Evolutionary conservation across 176 grass and related monocot species (phyloP).

Genomic region (Triticum timopheevii): DNA sequence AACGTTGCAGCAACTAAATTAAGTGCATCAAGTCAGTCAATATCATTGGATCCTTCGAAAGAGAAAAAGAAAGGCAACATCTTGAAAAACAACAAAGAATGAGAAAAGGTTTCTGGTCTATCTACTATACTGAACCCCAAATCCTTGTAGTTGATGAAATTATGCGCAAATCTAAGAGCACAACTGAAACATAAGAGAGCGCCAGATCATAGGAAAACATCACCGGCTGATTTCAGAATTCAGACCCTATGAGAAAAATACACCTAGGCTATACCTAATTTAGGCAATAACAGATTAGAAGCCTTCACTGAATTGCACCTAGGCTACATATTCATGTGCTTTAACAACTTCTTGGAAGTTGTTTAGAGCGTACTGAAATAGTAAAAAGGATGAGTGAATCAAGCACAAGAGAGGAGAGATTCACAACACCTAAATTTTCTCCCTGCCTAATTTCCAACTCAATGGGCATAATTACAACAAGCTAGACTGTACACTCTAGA

Average conservation of each 20-base stretch:
- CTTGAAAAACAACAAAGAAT: neutral
- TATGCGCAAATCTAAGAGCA: no score
- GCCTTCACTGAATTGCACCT: neutral
- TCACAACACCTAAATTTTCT: neutral
- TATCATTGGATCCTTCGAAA: neutral
- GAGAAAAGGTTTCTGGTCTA: no score
- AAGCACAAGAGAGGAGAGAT: neutral
- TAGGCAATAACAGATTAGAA: neutral
- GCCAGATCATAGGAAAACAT: no score
- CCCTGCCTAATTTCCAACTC: neutral
- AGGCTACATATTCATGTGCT: neutral
- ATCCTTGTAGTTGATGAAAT: no score
- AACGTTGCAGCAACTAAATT: neutral
- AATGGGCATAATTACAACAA: neutral
- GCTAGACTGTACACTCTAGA: neutral
- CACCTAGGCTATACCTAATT: no score
- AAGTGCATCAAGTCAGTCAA: neutral
- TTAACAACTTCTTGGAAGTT: neutral
- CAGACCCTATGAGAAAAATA: no score
- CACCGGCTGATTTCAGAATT: no score
- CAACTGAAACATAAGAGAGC: no score
- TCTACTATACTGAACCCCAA: no score
- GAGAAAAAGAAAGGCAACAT: neutral
- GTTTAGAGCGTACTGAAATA: neutral
- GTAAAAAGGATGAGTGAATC: neutral